Base-by-base conservation (phyloP, 2,329 filamentous ascomycete species). In the Microascus cirrosus region DNA sequence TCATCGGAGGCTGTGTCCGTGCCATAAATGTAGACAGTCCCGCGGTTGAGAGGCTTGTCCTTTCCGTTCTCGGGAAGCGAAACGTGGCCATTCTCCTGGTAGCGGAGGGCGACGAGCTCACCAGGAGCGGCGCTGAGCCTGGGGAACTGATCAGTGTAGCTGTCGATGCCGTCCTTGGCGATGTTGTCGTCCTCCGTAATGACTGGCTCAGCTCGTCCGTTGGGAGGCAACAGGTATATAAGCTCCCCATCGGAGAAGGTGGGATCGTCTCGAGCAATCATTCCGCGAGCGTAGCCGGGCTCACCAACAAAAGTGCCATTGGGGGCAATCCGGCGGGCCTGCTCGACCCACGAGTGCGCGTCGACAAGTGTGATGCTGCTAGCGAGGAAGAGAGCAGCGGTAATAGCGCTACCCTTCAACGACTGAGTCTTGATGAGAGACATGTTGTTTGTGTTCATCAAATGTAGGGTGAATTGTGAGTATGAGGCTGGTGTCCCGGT, bases 281-380 rank as follows among this genome's bases (percentile, higher is more conserved):
- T 90, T 53, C 84, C 86, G 62, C 91, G 86, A n/a, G 87, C 75
- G 68, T 86, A 96, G 35, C 93, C 93, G 25, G 81, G 75, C 8
- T 78, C 69, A 32, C 87, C 87, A 22, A 85, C 74, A 68, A 91
- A 90, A 36, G 83, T 83, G 58, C 91, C 92, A 65, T 90, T 87
- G 32, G 81, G 69, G 57, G 84, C 82, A 68, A 96, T 84, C 59
- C 84, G 82, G 61, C 77, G 81, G 55, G 93, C 76, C 65, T 86
- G 77, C 71, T 96, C 91, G 54, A 93, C 80, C 92, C 92, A 96
- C 20, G 84, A 87, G 72, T 96, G 93, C 39, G 83, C 85, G 28
- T 63, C 63, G 36, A 66, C 69, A 6, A 64, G 57, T 22, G 57
- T 20, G 35, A 58, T 54, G 15, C 35, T 48, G 39, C 60, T 60